Evolutionary conservation across 2,329 filamentous ascomycete genomes (phyloP).

Genomic region (Lecanicillium sp.): DNA sequence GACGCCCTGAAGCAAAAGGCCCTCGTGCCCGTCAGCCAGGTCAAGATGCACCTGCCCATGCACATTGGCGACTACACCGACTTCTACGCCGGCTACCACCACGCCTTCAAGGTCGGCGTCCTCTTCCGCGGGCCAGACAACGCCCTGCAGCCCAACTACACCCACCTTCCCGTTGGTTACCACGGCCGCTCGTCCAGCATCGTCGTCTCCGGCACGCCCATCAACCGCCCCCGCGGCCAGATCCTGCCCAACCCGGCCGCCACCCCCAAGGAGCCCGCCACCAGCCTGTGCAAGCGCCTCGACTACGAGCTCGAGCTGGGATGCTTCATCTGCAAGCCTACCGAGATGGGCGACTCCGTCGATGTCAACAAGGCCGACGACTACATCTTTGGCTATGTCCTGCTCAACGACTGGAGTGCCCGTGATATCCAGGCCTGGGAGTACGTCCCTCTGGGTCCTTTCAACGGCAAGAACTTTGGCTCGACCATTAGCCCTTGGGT

Average conservation of each 20-base stretch:
- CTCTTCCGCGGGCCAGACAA: constrained; percentile 68
- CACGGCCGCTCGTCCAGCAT: constrained; percentile 72
- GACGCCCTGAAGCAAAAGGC: constrained; percentile 19
- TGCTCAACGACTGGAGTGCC: constrained; percentile 59
- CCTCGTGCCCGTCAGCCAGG: constrained; percentile 28
- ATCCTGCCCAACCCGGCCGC: constrained; percentile 45
- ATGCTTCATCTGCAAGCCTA: constrained; percentile 62
- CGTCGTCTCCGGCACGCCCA: constrained; percentile 65
- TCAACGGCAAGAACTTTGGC: constrained; percentile 54
- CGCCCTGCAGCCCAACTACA: constrained; percentile 75
- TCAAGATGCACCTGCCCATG: constrained; percentile 66
- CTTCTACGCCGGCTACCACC: constrained; percentile 74
- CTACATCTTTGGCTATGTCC: constrained; percentile 61
- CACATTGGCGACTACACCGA: constrained; percentile 77
- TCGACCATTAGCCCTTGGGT: constrained; percentile 58
- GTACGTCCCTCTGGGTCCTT: constrained; percentile 54
- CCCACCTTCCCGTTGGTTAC: constrained; percentile 72
- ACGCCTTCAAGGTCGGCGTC: constrained; percentile 62
- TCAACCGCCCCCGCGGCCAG: constrained; percentile 67
- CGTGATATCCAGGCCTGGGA: constrained; percentile 56
- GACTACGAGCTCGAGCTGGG: constrained; percentile 77
- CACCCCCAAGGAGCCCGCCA: constrained; percentile 47
- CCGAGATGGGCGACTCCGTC: constrained; percentile 59
- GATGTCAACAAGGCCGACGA: constrained; percentile 59
- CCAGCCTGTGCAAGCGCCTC: constrained; percentile 51